These are phyloP conservation scores for Rehmannia glutinosa DNA, from an alignment of 257 asterid genomes.

Conservation along the genomic window DNA sequence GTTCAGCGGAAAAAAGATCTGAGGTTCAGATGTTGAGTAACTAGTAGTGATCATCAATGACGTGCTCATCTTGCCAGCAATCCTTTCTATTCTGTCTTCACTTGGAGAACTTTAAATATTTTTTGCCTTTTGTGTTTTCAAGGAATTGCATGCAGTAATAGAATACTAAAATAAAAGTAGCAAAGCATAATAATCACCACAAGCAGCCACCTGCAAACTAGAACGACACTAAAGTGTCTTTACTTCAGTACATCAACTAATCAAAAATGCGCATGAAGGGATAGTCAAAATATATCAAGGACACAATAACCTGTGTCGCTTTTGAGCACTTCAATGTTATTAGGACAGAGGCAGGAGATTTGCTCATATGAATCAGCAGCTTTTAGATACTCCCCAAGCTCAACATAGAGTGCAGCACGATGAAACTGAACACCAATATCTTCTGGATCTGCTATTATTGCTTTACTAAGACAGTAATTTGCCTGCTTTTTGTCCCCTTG, in stretches of 20 bases:
- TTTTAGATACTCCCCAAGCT: constrained; percentile 60
- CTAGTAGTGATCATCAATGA: not conserved
- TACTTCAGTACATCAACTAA: not conserved
- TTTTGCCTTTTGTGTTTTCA: not conserved
- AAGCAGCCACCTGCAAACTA: not conserved
- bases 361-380: constrained; percentile 79
- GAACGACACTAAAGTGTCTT: not conserved
- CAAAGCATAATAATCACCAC: not conserved
- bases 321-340: constrained; percentile 42
- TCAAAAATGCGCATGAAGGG: constrained; percentile 6
- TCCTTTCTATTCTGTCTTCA: not conserved
- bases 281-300: not conserved
- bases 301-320: constrained; percentile 48
- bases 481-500: constrained; percentile 64
- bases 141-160: constrained; percentile 6
- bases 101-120: not conserved
- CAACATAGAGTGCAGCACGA: constrained; percentile 65
- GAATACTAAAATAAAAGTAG: not conserved
- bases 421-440: constrained; percentile 53
- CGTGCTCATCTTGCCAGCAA: not conserved
- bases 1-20: too few species aligned
- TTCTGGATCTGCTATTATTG: constrained; percentile 75
- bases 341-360: constrained; percentile 58
- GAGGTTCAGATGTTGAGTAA: too few species aligned
- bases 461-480: constrained; percentile 66